Conservation (phyloP, 768 basidiomycete genomes). For the Jaapia argillacea region DNA sequence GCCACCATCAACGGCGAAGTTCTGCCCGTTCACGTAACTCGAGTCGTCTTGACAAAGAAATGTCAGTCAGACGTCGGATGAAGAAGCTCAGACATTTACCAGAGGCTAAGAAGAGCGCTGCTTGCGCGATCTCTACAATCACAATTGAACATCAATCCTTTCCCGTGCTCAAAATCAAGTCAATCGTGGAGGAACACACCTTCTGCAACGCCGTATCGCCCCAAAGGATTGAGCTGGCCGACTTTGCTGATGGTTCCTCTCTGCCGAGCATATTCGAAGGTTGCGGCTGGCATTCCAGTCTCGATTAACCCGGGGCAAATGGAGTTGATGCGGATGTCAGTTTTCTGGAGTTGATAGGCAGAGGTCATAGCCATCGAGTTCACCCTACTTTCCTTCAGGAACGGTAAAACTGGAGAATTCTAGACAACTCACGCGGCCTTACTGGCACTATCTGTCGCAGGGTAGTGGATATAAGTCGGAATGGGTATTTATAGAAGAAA, state of each 20-base stretch:
- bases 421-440: constrained; percentile 71
- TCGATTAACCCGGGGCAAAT: constrained; percentile 91
- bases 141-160: constrained; percentile 3
- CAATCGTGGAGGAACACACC: constrained; percentile 32
- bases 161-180: constrained; percentile 4
- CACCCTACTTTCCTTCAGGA: constrained; percentile 37
- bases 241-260: constrained; percentile 69
- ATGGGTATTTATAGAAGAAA: constrained; percentile 2
- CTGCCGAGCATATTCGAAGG: constrained; percentile 70
- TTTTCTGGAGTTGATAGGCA: constrained; percentile 69
- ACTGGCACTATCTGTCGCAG: constrained; percentile 76
- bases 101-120: constrained; percentile 78
- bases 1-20: constrained; percentile 81
- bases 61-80: not conserved
- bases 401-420: not conserved
- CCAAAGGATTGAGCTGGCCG: constrained; percentile 76
- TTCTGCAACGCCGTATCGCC: constrained; percentile 73
- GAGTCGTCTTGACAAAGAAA: constrained; percentile 52
- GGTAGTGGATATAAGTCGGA: constrained; percentile 12
- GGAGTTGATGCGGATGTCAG: constrained; percentile 80
- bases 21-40: constrained; percentile 89
- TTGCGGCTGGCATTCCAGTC: constrained; percentile 79
- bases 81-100: constrained; percentile 34
- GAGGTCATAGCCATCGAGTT: constrained; percentile 82
- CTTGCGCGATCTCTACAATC: constrained; percentile 90